A percentile compares a stretch with the other conserved stretches of the same genome.
Evolutionary conservation across 768 basidiomycete genomes (phyloP).

Genomic region (Cyclocybe cylindracea): DNA sequence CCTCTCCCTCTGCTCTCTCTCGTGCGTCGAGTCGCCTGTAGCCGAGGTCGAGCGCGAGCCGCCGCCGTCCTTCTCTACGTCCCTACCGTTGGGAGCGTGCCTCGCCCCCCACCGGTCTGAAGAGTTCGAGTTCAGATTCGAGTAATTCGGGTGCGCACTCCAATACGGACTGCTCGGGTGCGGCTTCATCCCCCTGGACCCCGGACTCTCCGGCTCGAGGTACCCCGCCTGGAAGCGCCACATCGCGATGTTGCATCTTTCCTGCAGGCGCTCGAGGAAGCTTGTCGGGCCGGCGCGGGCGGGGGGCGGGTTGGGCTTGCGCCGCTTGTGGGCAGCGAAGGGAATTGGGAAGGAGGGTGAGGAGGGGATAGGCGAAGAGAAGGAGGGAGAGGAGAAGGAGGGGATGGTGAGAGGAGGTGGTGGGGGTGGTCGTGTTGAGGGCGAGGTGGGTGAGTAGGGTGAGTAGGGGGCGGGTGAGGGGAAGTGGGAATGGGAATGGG

Average conservation of each 20-base stretch:
- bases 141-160: neutral
- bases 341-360: too few species aligned
- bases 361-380: too few species aligned
- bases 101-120: too few species aligned
- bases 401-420: too few species aligned
- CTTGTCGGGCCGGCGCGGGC: conserved; percentile 14
- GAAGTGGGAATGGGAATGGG: too few species aligned
- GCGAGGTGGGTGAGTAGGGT: too few species aligned
- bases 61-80: neutral
- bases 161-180: conserved; percentile 24
- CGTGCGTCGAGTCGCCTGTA: neutral
- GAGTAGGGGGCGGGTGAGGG: neutral
- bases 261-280: conserved; percentile 43
- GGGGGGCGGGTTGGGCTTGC: conserved; percentile 18
- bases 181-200: conserved; percentile 2
- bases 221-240: conserved; percentile 35
- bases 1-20: conserved; percentile 18
- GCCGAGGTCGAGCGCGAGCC: too few species aligned
- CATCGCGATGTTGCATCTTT: conserved; percentile 40
- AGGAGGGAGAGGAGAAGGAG: too few species aligned
- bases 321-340: neutral
- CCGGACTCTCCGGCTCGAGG: conserved; percentile 13
- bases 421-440: too few species aligned
- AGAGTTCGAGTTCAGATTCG: too few species aligned
- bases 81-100: too few species aligned